Conservation (phyloP, 345 rosid species). For the Citrus glauca region DNA sequence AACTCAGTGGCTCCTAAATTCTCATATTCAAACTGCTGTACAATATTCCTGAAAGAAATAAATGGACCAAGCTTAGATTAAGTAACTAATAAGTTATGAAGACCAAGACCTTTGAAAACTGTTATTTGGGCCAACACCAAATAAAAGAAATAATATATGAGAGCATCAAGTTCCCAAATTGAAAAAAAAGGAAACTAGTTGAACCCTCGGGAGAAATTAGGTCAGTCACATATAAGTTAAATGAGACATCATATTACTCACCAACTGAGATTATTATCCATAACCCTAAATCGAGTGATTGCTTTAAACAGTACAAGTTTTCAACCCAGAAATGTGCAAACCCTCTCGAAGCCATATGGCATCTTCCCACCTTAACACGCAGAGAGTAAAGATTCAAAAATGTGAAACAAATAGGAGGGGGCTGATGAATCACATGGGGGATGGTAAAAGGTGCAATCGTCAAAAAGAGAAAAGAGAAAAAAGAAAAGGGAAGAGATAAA, state of each 20-base stretch:
- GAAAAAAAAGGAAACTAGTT: not conserved
- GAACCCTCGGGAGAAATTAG: not conserved
- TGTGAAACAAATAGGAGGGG: not conserved
- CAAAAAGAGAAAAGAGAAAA: not conserved
- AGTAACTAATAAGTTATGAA: not conserved
- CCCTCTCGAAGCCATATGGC: not conserved
- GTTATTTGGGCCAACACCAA: not conserved
- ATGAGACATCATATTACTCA: not conserved
- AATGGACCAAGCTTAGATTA: slow-evolving; percentile 24
- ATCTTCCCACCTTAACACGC: not conserved
- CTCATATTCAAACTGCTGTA: slow-evolving; percentile 52
- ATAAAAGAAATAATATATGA: not conserved
- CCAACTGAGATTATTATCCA: not conserved
- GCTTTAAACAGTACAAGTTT: not conserved
- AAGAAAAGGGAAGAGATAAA: not conserved
- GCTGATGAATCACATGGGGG: not conserved
- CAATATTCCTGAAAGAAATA: slow-evolving; percentile 46
- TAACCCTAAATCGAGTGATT: not conserved
- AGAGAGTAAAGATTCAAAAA: not conserved
- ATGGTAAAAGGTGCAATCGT: not conserved
- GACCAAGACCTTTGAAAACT: not conserved
- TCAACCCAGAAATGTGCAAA: not conserved
- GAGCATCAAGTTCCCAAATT: not conserved
- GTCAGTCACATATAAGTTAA: not conserved
- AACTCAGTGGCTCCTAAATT: slow-evolving; percentile 81